These are phyloP conservation scores for Kwoniella bestiolae DNA, from an alignment of 768 basidiomycete genomes.

Conservation along the genomic window DNA sequence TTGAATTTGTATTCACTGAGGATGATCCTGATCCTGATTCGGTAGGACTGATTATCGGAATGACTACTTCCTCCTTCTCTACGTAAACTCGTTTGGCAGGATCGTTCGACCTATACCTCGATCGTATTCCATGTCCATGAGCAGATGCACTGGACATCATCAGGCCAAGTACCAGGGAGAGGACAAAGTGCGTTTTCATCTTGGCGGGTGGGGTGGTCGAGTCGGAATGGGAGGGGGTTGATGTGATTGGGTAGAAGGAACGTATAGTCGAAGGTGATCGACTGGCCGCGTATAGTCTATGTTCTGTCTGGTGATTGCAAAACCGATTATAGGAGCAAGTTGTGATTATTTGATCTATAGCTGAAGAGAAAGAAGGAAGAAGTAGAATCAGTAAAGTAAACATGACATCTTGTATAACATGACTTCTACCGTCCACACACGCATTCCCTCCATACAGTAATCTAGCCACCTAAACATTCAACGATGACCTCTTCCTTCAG, in stretches of 20 bases:
- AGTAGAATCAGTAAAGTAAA: too few species aligned
- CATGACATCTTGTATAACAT: too few species aligned
- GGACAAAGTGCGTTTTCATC: slow-evolving; percentile 10
- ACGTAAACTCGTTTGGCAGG: slow-evolving; percentile 9
- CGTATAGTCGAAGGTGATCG: slow-evolving; percentile 22
- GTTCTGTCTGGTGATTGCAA: too few species aligned
- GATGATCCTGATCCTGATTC: not conserved
- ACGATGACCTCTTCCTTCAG: too few species aligned
- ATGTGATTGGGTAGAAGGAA: not conserved
- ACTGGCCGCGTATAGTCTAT: slow-evolving; percentile 8
- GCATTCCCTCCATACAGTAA: too few species aligned
- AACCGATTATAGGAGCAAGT: too few species aligned
- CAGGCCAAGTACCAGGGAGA: slow-evolving; percentile 3
- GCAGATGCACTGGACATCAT: slow-evolving; percentile 2
- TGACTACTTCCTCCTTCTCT: not conserved
- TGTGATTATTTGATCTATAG: too few species aligned
- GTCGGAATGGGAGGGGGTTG: not conserved
- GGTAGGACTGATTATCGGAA: not conserved
- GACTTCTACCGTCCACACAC: too few species aligned
- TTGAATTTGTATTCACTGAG: not conserved
- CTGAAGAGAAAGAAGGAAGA: too few species aligned
- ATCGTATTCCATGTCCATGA: slow-evolving; percentile 11
- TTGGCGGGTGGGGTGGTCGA: not conserved
- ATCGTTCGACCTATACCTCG: slow-evolving; percentile 2
- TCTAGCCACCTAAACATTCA: too few species aligned